Conservation (phyloP, 257 asterid species). For the Buddleja alternifolia region DNA sequence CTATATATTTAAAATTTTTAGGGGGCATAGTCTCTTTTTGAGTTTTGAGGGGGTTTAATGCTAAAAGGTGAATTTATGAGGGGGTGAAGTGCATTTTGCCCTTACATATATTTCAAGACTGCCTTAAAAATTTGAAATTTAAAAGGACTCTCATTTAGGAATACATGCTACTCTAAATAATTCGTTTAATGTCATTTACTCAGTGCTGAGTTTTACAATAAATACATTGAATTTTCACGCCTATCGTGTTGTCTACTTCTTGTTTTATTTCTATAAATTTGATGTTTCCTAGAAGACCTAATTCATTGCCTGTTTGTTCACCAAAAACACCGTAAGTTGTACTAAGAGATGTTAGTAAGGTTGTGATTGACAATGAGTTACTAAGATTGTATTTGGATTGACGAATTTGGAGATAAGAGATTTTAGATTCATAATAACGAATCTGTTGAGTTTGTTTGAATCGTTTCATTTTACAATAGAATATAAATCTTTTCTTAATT, state of each 20-base stretch:
- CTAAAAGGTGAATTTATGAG: no score
- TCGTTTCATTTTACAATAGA: no score
- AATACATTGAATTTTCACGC: slow-evolving; percentile 6
- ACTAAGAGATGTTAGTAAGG: neutral
- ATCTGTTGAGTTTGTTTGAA: no score
- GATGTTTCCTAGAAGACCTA: neutral
- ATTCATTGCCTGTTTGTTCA: slow-evolving; percentile 3
- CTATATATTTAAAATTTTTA: no score
- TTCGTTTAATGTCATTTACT: neutral
- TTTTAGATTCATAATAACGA: no score
- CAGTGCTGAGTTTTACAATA: slow-evolving; percentile 10
- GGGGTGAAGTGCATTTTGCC: no score
- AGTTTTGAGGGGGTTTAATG: no score
- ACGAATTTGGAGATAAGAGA: no score
- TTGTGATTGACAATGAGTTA: no score
- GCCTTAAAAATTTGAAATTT: slow-evolving; percentile 18
- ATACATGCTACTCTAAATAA: slow-evolving; percentile 18
- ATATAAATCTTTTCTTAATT: no score
- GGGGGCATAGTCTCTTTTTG: no score
- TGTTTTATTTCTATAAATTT: slow-evolving; percentile 16
- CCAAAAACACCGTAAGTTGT: neutral
- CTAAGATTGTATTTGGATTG: no score
- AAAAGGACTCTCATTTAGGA: slow-evolving; percentile 15
- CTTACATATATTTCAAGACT: slow-evolving; percentile 13
- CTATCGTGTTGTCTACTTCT: neutral